Evolutionary conservation across 2,329 filamentous ascomycete genomes (phyloP).

Genomic region (Xylaria sp.): DNA sequence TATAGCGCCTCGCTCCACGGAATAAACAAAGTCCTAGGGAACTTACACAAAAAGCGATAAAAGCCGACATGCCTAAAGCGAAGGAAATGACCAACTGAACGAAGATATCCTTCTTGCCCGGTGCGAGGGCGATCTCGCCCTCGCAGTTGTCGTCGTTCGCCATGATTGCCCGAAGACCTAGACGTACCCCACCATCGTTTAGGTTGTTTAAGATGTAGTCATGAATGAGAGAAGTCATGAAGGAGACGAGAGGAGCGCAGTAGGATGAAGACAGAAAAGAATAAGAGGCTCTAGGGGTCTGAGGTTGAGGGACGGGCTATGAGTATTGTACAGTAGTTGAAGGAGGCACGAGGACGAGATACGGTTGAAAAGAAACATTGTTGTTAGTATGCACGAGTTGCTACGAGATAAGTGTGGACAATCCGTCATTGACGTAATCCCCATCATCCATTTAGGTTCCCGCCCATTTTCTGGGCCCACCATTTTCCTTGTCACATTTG

Average conservation of each 20-base stretch:
- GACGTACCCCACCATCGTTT: constrained; percentile 3
- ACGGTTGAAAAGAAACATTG: not conserved
- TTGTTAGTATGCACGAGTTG: not conserved
- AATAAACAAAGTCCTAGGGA: not conserved
- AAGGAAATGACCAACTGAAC: constrained; percentile 71
- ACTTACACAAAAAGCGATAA: constrained; percentile 70
- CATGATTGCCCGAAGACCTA: constrained; percentile 12
- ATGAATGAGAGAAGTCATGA: constrained; percentile 2
- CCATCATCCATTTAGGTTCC: not conserved
- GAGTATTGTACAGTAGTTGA: not conserved
- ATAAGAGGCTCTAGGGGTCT: not conserved
- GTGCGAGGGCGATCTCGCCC: constrained; percentile 26
- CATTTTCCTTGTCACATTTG: too few species aligned
- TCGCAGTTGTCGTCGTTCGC: constrained; percentile 21
- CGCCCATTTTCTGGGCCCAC: too few species aligned
- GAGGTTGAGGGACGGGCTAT: not conserved
- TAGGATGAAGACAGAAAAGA: not conserved
- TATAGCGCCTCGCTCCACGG: not conserved
- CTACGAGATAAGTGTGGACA: not conserved
- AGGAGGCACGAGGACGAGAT: not conserved
- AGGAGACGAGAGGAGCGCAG: not conserved
- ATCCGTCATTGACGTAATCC: not conserved
- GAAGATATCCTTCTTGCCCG: constrained; percentile 42
- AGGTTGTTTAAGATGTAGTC: not conserved
- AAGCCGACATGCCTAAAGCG: constrained; percentile 62